A percentile compares a stretch with the other conserved stretches of the same genome.
Conservation (phyloP, 2,329 filamentous ascomycete genomes). For the Karstenula rhodostoma region DNA sequence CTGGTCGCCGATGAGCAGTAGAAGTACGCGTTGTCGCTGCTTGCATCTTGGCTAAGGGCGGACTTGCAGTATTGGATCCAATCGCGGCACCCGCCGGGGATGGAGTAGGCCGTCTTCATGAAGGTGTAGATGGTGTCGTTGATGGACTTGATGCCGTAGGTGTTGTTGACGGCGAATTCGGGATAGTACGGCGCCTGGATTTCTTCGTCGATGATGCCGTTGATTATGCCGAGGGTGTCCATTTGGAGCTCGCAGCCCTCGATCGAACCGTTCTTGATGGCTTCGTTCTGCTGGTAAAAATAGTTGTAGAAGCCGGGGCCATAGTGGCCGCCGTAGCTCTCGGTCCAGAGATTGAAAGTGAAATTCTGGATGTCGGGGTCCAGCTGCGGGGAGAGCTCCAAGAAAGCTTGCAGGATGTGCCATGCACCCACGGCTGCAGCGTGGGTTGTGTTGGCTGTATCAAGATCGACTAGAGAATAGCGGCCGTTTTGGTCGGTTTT, state of each 20-base stretch:
- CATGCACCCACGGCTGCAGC: constrained; percentile 46
- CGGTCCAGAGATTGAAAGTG: constrained; percentile 60
- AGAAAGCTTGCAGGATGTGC: constrained; percentile 48
- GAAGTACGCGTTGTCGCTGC: constrained; percentile 37
- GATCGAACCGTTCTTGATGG: constrained; percentile 57
- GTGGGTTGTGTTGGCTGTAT: constrained; percentile 43
- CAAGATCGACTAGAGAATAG: constrained; percentile 42
- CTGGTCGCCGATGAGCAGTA: constrained; percentile 48
- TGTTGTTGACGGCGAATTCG: constrained; percentile 63
- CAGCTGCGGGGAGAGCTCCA: constrained; percentile 49
- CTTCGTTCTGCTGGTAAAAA: constrained; percentile 64
- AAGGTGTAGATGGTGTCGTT: constrained; percentile 56
- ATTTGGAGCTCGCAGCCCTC: constrained; percentile 61
- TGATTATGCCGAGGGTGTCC: constrained; percentile 63
- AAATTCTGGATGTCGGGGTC: constrained; percentile 61
- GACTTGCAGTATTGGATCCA: constrained; percentile 57
- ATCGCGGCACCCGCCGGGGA: constrained; percentile 61
- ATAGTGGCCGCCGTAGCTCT: constrained; percentile 58
- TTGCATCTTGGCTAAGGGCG: constrained; percentile 24
- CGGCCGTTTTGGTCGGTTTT: constrained; percentile 33
- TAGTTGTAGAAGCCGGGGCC: constrained; percentile 64
- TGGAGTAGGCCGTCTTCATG: constrained; percentile 55
- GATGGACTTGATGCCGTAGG: constrained; percentile 60
- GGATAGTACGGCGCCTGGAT: constrained; percentile 58
- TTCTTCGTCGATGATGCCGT: constrained; percentile 62